phyloP scores from a whole-genome alignment of 2,329 filamentous ascomycete species.

The Clarireedia homoeocarpa region DNA sequence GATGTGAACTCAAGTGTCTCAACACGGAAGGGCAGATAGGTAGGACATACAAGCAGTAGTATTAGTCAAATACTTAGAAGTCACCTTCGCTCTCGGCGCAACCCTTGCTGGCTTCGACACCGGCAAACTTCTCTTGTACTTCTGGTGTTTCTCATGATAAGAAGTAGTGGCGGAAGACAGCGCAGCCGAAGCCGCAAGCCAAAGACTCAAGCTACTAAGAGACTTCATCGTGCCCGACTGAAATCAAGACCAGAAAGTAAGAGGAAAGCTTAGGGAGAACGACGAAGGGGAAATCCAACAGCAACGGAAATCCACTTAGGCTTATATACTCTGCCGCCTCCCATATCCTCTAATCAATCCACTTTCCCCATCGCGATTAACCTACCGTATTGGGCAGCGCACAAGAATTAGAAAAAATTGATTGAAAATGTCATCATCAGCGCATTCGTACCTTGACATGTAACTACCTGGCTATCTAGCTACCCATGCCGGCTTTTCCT shows the following conservation, averaged over 20 bases:
- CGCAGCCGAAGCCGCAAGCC: slow-evolving; percentile 1
- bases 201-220: background rate
- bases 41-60: slow-evolving; percentile 13
- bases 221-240: background rate
- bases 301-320: background rate
- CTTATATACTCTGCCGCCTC: background rate
- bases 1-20: too few relatives aligned
- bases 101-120: slow-evolving; percentile 9
- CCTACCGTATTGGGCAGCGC: too few relatives aligned
- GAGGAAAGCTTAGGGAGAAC: background rate
- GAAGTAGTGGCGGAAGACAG: background rate
- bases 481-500: background rate
- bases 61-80: slow-evolving; percentile 16
- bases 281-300: too few relatives aligned
- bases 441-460: background rate
- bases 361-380: too few relatives aligned
- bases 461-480: background rate
- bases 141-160: slow-evolving; percentile 1
- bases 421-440: too few relatives aligned
- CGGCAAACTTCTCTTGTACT: slow-evolving; percentile 4
- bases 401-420: too few relatives aligned
- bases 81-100: slow-evolving; percentile 9
- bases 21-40: background rate
- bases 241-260: background rate
- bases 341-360: too few relatives aligned